Conservation (phyloP, 2,329 filamentous ascomycete genomes). For the Neonectria neomacrospora region DNA sequence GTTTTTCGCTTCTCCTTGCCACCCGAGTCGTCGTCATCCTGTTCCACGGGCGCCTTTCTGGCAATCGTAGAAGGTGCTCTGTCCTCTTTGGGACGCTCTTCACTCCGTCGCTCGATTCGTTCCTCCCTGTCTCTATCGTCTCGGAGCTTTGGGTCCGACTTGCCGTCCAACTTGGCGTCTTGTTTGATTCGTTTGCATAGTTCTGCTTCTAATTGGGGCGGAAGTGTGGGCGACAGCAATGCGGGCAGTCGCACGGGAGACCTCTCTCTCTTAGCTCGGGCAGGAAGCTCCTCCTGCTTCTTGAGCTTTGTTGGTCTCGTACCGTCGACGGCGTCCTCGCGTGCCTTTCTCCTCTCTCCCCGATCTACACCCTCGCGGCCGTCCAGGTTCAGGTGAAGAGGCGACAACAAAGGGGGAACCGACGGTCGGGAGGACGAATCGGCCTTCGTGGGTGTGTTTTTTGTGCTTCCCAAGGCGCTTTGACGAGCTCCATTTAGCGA, state of each 20-base stretch:
- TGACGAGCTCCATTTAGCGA: conserved; percentile 57
- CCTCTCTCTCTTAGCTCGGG: conserved; percentile 52
- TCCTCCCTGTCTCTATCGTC: conserved; percentile 40
- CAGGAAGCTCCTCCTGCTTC: conserved; percentile 42
- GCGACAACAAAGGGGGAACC: conserved; percentile 65
- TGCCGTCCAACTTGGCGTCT: conserved; percentile 33
- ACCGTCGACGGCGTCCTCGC: conserved; percentile 45
- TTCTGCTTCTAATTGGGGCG: conserved; percentile 60
- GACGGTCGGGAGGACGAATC: conserved; percentile 52
- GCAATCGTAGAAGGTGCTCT: conserved; percentile 31
- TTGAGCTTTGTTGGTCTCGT: conserved; percentile 47
- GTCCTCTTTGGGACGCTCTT: conserved; percentile 37
- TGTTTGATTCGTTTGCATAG: conserved; percentile 48
- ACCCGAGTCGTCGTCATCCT: conserved; percentile 47
- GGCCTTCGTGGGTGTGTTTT: conserved; percentile 52
- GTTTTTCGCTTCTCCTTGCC: conserved; percentile 39
- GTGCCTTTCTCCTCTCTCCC: conserved; percentile 49
- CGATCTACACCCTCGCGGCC: conserved; percentile 49
- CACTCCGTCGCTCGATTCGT: conserved; percentile 30
- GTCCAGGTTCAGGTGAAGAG: conserved; percentile 59
- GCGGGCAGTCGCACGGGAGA: conserved; percentile 56
- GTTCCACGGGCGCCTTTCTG: conserved; percentile 42
- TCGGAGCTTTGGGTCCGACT: conserved; percentile 25
- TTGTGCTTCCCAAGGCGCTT: conserved; percentile 48
- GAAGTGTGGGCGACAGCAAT: conserved; percentile 67